Percentiles rank a stretch among this genome's conserved stretches.
phyloP scores from a whole-genome alignment of 345 rosid genomes.

The Adansonia digitata region DNA sequence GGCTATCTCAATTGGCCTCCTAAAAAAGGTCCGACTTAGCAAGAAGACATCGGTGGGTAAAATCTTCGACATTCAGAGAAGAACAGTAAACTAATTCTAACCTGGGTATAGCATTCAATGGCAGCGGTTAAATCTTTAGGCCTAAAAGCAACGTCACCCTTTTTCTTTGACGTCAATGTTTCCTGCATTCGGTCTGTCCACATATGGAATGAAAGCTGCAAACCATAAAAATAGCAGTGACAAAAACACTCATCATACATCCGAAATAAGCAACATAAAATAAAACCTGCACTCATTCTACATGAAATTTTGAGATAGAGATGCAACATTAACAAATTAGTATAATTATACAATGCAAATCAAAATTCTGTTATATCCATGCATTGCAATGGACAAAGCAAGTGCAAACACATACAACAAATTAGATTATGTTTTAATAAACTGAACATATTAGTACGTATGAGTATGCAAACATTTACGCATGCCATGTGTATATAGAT shows the following conservation, averaged over 20 bases:
- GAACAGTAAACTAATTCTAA: conserved; percentile 20
- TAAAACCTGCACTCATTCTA: neutral
- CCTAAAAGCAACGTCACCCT: conserved; percentile 85
- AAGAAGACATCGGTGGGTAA: neutral
- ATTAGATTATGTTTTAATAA: neutral
- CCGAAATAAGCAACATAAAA: neutral
- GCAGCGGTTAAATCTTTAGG: conserved; percentile 68
- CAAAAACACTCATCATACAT: neutral
- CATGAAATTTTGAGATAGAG: neutral
- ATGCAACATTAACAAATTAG: neutral
- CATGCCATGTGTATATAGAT: neutral
- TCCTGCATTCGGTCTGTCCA: conserved; percentile 97
- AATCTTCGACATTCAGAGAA: neutral
- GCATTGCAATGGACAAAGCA: neutral
- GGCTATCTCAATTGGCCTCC: neutral
- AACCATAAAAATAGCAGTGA: conserved; percentile 2
- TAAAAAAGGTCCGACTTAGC: neutral
- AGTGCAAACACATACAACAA: neutral
- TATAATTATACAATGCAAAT: neutral
- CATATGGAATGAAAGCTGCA: conserved; percentile 96
- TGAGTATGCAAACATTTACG: neutral
- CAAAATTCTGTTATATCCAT: neutral
- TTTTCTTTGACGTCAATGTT: conserved; percentile 75
- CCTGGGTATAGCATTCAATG: conserved; percentile 78
- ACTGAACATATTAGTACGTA: neutral